Evolutionary conservation across 257 asterid genomes (phyloP).

Genomic region (Plantago elongata): DNA sequence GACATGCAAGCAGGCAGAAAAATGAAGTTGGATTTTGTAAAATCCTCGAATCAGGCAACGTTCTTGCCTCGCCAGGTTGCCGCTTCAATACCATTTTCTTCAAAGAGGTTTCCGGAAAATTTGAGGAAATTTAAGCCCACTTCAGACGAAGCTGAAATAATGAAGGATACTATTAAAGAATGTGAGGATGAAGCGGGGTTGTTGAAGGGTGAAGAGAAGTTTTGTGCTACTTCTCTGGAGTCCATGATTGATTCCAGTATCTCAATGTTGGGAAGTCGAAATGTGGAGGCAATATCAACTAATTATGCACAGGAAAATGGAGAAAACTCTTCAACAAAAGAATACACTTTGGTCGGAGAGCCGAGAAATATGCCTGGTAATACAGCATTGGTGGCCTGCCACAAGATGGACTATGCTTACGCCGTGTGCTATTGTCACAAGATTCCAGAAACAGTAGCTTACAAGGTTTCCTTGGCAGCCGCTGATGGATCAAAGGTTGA

Average conservation of each 20-base stretch:
- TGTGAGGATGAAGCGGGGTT: constrained; percentile 55
- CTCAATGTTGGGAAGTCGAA: constrained; percentile 45
- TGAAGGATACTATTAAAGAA: constrained; percentile 51
- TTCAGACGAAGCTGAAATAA: constrained; percentile 42
- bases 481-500: constrained; percentile 55
- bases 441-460: constrained; percentile 43
- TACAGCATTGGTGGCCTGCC: constrained; percentile 57
- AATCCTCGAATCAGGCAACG: constrained; percentile 19
- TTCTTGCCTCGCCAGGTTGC: constrained; percentile 60
- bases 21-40: constrained; percentile 48
- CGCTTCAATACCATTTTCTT: constrained; percentile 65
- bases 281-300: constrained; percentile 54
- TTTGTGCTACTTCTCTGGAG: constrained; percentile 77
- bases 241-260: constrained; percentile 76
- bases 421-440: constrained; percentile 84
- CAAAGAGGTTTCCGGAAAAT: constrained; percentile 44
- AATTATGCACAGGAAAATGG: constrained; percentile 27
- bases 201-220: constrained; percentile 56
- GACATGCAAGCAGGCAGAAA: constrained; percentile 49
- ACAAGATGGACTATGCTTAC: constrained; percentile 54
- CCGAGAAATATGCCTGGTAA: constrained; percentile 24
- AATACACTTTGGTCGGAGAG: constrained; percentile 36
- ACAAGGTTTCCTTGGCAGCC: constrained; percentile 47
- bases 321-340: constrained; percentile 19
- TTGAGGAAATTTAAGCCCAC: constrained; percentile 34